Percentiles rank a stretch among this genome's conserved stretches.
Conservation (phyloP, 257 asterid species). For the Solanum pinnatisectum region DNA sequence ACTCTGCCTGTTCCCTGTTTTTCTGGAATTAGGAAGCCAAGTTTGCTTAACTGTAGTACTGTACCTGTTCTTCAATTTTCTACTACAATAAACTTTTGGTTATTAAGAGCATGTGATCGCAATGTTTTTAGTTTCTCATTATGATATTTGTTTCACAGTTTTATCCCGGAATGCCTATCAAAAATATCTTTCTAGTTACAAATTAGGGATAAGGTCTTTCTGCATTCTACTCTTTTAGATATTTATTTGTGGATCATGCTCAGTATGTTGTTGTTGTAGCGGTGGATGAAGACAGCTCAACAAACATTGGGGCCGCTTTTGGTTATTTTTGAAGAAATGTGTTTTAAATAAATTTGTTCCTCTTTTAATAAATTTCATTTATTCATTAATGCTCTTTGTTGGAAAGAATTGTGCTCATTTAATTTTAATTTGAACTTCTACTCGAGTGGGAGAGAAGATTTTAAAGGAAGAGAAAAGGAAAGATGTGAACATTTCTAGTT, state of each 20-base stretch:
- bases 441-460: background rate
- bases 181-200: background rate
- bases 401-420: background rate
- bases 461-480: background rate
- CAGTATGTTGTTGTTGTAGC: background rate
- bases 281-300: background rate
- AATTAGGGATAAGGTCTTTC: no score
- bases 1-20: slow-evolving; percentile 15
- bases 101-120: background rate
- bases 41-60: background rate
- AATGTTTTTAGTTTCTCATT: background rate
- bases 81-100: background rate
- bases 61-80: background rate
- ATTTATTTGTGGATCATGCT: no score
- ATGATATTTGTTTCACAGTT: background rate
- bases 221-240: no score
- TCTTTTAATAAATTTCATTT: background rate
- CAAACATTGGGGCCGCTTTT: background rate
- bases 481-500: background rate
- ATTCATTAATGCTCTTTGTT: background rate
- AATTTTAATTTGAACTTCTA: background rate
- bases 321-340: background rate
- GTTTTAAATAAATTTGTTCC: background rate
- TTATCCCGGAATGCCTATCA: background rate
- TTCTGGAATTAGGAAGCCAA: slow-evolving; percentile 12